Evolutionary conservation across 1,284 basidiomycete species (phyloP), one percentile per base, ranked within the genome.

Genomic region (Microstroma glucosiphilum): DNA sequence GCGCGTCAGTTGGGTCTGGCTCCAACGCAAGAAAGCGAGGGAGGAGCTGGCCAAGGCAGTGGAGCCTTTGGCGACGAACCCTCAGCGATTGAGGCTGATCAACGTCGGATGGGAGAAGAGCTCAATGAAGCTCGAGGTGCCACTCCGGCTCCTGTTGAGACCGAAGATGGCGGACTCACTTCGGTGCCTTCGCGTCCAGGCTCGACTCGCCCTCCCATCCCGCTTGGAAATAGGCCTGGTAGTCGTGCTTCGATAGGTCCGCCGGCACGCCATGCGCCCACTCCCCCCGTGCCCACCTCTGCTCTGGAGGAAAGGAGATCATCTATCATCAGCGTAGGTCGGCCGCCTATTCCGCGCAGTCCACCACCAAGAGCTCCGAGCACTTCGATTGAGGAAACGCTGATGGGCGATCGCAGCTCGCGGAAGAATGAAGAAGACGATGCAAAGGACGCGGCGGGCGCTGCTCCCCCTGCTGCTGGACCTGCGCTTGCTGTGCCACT

Each of bases 401-500:
- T 37, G 4, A 37, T 57, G 23, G 23, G 37, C 37, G 23, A 40
- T 43, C 41, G 48, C 19, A 30, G 15, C 23, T 19, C 51, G 51
- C 21, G 19, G 8, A 21, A 3, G 3, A 7, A 57, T 11, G 60
- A 19, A 2, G 59, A 62, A 40, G 57, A 67, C n/a, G n/a, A n/a
- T 12, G 55, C 49, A 17, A 9, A 57, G 19, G 56, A 12, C 7
- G 7, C 53, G 40, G 56, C 4, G 6, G 56, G 17, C 21, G 37
- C 8, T 6, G 0, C 12, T 12, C 6, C 43, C 6, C 15, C 43
- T 21, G 21, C 43, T 37, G 46, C n/a, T 12, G 46, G 21, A 19
- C 65, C 68, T 4, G 43, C 68, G 4, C 67, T 74, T n/a, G 70
- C 71, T 21, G 71, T 67, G 43, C 72, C 72, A 2, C 63, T 54